A percentile compares a stretch with the other conserved stretches of the same genome.
Evolutionary conservation across 2,329 filamentous ascomycete genomes (phyloP).

Genomic region (Pyricularia pennisetigena): DNA sequence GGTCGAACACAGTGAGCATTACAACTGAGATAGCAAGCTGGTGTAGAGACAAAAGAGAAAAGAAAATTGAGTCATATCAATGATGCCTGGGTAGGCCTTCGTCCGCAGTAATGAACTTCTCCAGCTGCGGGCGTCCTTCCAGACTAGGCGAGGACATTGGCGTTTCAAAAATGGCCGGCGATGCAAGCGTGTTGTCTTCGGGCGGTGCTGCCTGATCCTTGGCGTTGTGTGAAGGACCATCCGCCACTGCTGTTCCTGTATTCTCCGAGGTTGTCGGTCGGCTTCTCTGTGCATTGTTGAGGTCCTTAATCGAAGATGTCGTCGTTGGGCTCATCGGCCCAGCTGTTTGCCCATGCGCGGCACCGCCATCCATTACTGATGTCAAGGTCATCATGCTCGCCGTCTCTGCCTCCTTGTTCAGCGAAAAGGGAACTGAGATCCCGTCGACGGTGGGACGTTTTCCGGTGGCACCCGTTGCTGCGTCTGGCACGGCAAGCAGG

Average conservation of each 20-base stretch:
- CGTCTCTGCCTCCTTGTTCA: conserved; percentile 53
- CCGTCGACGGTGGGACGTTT: conserved; percentile 57
- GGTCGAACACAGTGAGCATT: not conserved
- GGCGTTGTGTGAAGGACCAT: not conserved
- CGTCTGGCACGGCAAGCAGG: conserved; percentile 29
- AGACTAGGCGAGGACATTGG: conserved; percentile 1
- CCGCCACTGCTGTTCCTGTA: not conserved
- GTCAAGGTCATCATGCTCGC: conserved; percentile 62
- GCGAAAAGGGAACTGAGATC: conserved; percentile 63
- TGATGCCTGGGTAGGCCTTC: not conserved
- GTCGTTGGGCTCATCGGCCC: conserved; percentile 21
- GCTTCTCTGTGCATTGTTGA: not conserved
- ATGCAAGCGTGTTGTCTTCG: not conserved
- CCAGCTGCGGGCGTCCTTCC: conserved; percentile 3
- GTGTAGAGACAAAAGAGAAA: not conserved
- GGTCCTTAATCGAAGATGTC: not conserved
- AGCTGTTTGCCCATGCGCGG: conserved; percentile 17
- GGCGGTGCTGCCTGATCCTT: not conserved
- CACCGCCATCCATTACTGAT: conserved; percentile 24
- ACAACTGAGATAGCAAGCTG: not conserved
- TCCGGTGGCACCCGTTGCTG: conserved; percentile 41
- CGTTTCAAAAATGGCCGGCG: conserved; percentile 2
- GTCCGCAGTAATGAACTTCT: conserved; percentile 7
- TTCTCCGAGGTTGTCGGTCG: not conserved
- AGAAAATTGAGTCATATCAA: not conserved